Percentiles rank a stretch among this genome's conserved stretches.
Conservation (phyloP, 225 moss, liverwort and hornwort genomes). For the Polytrichum commune region DNA sequence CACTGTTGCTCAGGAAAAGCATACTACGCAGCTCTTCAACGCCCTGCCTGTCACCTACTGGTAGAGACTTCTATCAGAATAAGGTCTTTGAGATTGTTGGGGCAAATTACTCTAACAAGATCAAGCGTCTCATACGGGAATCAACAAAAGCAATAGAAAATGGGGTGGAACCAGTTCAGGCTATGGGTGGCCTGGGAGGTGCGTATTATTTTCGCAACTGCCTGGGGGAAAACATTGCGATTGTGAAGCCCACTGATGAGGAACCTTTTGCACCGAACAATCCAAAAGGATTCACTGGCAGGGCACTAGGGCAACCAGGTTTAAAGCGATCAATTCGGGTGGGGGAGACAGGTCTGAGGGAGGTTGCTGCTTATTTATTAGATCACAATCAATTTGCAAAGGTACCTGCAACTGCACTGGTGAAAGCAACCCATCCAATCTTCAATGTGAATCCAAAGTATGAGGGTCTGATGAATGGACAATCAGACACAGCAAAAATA, state of each 20-base stretch:
- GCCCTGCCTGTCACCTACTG: constrained; percentile 77
- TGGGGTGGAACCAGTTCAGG: constrained; percentile 71
- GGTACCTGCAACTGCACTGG: constrained; percentile 77
- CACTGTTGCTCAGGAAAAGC: constrained; percentile 68
- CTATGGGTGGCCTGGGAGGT: constrained; percentile 70
- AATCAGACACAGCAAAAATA: constrained; percentile 55
- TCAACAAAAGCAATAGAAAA: constrained; percentile 68
- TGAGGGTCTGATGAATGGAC: constrained; percentile 13
- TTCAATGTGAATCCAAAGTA: constrained; percentile 72
- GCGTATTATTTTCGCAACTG: constrained; percentile 81
- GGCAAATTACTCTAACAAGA: constrained; percentile 31
- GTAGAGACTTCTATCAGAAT: constrained; percentile 32
- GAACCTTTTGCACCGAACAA: constrained; percentile 97
- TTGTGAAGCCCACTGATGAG: constrained; percentile 93
- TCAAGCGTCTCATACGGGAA: constrained; percentile 69
- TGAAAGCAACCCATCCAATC: constrained; percentile 72
- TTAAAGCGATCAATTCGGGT: constrained; percentile 90
- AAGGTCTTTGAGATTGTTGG: constrained; percentile 74
- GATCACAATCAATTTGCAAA: constrained; percentile 83
- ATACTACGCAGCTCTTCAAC: constrained; percentile 80
- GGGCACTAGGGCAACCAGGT: constrained; percentile 74
- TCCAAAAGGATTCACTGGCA: constrained; percentile 86
- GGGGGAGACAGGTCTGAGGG: constrained; percentile 91
- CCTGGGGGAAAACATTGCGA: constrained; percentile 65
- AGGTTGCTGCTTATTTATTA: constrained; percentile 87